Base-by-base conservation (phyloP, 352 stramenopile genomes). In the Phytophthora litchii region DNA sequence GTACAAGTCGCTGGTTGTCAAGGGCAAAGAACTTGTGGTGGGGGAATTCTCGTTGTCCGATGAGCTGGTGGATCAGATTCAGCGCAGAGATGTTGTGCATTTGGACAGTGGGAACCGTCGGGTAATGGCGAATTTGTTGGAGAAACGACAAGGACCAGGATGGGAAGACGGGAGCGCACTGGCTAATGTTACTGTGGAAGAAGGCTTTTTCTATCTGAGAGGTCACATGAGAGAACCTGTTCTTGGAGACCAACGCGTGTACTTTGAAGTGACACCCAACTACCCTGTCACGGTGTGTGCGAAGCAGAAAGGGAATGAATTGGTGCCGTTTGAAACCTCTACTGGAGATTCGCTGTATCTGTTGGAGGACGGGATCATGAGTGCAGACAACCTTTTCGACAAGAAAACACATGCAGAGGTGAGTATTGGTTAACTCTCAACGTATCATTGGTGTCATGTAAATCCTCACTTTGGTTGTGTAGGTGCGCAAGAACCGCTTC, bases 281-380 rank as follows among this genome's bases (percentile, higher is more conserved):
- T 89, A 89, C 27, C 69, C 80, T 1, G 81, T 93, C 23, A 90
- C 80, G 1, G 68, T 93, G 21, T 91, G 79, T 51, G 84, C 74
- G 1, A 54, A 66, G 27, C 60, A 72, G 42, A 54, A 47, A 42
- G 42, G 36, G 6, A 56, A 69, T 0, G 37, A 70, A 5, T 46
- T 92, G 12, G 31, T 63, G 16, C 70, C 79, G 14, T 91, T 83
- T 42, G 45, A 42, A 10, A 86, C 67, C 16, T 66, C 61, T 27
- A 56, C 57, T 12, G 77, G 75, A 1, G 73, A 92, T 14, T 44
- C 41, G 16, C 61, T 92, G 41, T 78, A 81, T 51, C 60, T 92
- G 29, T 60, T 92, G 4, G 73, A 86, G 34, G 80, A 90, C 46
- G 83, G 83, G 7, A 74, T 84, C 14, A 74, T 83, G 42, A 73